phyloP scores from a whole-genome alignment of 441 rosid species.

The Gossypium schwendimanii region DNA sequence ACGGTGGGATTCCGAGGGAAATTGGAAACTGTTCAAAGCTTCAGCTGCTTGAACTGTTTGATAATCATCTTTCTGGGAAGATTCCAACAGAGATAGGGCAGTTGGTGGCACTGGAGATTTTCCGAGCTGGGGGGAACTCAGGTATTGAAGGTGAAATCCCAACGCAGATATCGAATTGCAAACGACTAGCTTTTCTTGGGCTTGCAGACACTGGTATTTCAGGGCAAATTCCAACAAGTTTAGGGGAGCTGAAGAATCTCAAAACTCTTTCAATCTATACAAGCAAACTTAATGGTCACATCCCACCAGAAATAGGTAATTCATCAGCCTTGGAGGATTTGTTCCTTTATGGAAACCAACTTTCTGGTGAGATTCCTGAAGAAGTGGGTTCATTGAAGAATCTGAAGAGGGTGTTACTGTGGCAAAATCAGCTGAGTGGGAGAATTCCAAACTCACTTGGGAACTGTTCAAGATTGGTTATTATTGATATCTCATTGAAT shows the following conservation, averaged over 20 bases:
- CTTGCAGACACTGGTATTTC: slow-evolving; percentile 65
- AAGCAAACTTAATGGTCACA: slow-evolving; percentile 47
- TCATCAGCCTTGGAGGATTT: slow-evolving; percentile 51
- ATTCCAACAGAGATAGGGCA: slow-evolving; percentile 51
- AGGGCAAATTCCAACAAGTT: slow-evolving; percentile 43
- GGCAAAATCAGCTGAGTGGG: slow-evolving; percentile 59
- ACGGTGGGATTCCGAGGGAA: slow-evolving; percentile 43
- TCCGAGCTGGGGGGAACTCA: slow-evolving; percentile 60
- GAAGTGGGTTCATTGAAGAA: slow-evolving; percentile 41
- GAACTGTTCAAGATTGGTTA: slow-evolving; percentile 38
- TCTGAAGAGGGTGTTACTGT: slow-evolving; percentile 45
- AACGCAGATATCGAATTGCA: slow-evolving; percentile 51
- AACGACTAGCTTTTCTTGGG: slow-evolving; percentile 37
- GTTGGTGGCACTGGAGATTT: slow-evolving; percentile 33
- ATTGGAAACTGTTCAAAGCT: slow-evolving; percentile 50
- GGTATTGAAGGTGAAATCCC: slow-evolving; percentile 57
- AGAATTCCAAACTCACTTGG: slow-evolving; percentile 44
- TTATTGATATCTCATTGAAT: slow-evolving; percentile 61
- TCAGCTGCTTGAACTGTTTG: slow-evolving; percentile 46
- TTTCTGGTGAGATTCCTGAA: slow-evolving; percentile 49
- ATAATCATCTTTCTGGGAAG: slow-evolving; percentile 51
- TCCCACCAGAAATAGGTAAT: slow-evolving; percentile 51
- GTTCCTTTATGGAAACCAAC: slow-evolving; percentile 53
- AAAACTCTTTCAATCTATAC: slow-evolving; percentile 56
- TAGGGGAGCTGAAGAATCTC: slow-evolving; percentile 54